These are phyloP conservation scores for Emergomyces pasteurianus DNA, from an alignment of 2,329 filamentous ascomycete genomes.

Conservation along the genomic window DNA sequence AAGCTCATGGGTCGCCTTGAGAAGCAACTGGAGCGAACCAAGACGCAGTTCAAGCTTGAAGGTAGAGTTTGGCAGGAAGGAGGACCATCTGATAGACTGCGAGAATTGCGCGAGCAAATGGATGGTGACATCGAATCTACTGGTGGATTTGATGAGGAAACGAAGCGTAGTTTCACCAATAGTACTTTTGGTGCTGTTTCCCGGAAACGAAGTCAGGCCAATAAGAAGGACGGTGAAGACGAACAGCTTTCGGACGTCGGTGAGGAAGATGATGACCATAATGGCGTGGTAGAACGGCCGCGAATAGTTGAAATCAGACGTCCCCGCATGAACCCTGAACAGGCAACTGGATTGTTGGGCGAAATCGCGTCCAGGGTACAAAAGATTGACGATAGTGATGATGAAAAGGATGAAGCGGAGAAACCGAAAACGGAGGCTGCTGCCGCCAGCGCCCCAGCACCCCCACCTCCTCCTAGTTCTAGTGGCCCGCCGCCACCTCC, in stretches of 20 bases:
- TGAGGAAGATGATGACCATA: slow-evolving; percentile 40
- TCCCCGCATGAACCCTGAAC: slow-evolving; percentile 49
- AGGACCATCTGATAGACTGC: slow-evolving; percentile 80
- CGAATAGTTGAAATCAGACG: slow-evolving; percentile 62
- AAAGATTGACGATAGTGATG: slow-evolving; percentile 59
- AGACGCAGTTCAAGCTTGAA: slow-evolving; percentile 95
- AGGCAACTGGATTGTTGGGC: slow-evolving; percentile 56
- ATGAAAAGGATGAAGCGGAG: slow-evolving; percentile 35
- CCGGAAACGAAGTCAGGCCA: slow-evolving; percentile 39
- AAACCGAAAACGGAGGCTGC: slow-evolving; percentile 3
- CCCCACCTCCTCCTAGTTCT: slow-evolving; percentile 34
- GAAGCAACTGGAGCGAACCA: slow-evolving; percentile 90
- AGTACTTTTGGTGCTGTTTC: slow-evolving; percentile 63
- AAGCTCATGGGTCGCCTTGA: slow-evolving; percentile 86
- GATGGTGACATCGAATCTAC: slow-evolving; percentile 50
- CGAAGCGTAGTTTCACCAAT: slow-evolving; percentile 54
- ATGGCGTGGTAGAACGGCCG: slow-evolving; percentile 65
- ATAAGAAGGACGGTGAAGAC: slow-evolving; percentile 26
- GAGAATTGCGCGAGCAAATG: slow-evolving; percentile 91
- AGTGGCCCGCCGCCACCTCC: slow-evolving; percentile 39
- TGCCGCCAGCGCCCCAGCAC: slow-evolving; percentile 31
- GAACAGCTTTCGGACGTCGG: slow-evolving; percentile 39
- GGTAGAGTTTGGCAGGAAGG: slow-evolving; percentile 81
- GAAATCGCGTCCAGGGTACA: slow-evolving; percentile 68
- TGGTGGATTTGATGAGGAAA: slow-evolving; percentile 40